Conservation (phyloP, 192 early-diverging fungal genomes). For the Haplosporangium gracile region DNA sequence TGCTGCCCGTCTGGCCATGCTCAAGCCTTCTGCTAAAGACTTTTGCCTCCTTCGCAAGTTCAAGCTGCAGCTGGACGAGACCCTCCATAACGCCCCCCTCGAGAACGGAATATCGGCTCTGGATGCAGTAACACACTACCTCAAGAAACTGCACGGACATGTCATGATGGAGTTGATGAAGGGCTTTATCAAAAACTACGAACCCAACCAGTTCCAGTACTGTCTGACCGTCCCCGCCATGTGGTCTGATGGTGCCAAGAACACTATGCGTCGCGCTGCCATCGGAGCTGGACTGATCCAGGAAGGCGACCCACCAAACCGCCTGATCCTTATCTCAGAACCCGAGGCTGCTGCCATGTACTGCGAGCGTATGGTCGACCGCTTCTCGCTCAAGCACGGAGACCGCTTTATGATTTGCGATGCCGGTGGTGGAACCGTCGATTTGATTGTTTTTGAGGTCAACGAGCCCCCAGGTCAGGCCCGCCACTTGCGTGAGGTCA, state of each 20-base stretch:
- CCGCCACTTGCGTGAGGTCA: slow-evolving; percentile 60
- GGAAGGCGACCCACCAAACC: slow-evolving; percentile 60
- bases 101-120: slow-evolving; percentile 51
- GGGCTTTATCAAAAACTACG: slow-evolving; percentile 55
- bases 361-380: slow-evolving; percentile 64
- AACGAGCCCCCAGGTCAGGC: slow-evolving; percentile 38
- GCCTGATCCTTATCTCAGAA: slow-evolving; percentile 62
- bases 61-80: slow-evolving; percentile 56
- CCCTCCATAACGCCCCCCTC: slow-evolving; percentile 46
- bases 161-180: slow-evolving; percentile 55
- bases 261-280: slow-evolving; percentile 64
- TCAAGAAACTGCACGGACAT: slow-evolving; percentile 57
- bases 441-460: slow-evolving; percentile 62
- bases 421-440: slow-evolving; percentile 62
- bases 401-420: slow-evolving; percentile 64
- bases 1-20: slow-evolving; percentile 50
- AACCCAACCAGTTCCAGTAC: slow-evolving; percentile 46
- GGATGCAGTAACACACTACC: slow-evolving; percentile 53
- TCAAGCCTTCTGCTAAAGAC: slow-evolving; percentile 54
- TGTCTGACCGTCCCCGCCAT: slow-evolving; percentile 68
- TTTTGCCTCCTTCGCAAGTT: slow-evolving; percentile 52
- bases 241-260: slow-evolving; percentile 68
- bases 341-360: slow-evolving; percentile 70
- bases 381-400: slow-evolving; percentile 52
- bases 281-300: slow-evolving; percentile 63